A percentile compares a stretch with the other conserved stretches of the same genome.
These are phyloP conservation scores for Periconia macrospinosa DNA, from an alignment of 2,329 filamentous ascomycete species.

Conservation along the genomic window DNA sequence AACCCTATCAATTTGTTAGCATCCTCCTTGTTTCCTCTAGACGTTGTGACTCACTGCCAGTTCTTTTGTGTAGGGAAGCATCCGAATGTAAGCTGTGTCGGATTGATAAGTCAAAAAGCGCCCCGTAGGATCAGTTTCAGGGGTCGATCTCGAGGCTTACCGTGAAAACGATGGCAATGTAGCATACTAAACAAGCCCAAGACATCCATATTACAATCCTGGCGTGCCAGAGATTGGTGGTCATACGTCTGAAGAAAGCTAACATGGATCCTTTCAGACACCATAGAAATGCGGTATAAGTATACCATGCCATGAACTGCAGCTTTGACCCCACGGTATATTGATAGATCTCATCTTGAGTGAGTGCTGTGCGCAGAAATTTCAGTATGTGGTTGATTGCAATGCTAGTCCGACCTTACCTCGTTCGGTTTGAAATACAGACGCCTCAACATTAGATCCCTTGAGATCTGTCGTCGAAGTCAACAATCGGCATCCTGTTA, in stretches of 20 bases:
- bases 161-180: slow-evolving; percentile 36
- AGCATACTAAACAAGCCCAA: slow-evolving; percentile 27
- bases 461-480: too few species aligned
- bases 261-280: slow-evolving; percentile 34
- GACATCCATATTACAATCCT: slow-evolving; percentile 32
- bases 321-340: too few species aligned
- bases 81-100: background rate
- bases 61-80: background rate
- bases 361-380: too few species aligned
- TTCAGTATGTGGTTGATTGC: too few species aligned
- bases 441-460: too few species aligned
- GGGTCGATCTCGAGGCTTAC: slow-evolving; percentile 31
- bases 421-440: too few species aligned
- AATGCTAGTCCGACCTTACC: too few species aligned
- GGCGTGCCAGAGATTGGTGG: slow-evolving; percentile 35
- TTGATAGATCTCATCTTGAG: too few species aligned
- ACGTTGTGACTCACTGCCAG: background rate
- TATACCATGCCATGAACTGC: slow-evolving; percentile 4
- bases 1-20: too few species aligned
- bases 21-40: background rate
- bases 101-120: background rate
- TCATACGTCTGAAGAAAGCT: slow-evolving; percentile 36
- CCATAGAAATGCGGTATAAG: slow-evolving; percentile 37
- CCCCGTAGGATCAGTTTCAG: slow-evolving; percentile 6
- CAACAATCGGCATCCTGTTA: too few species aligned